Percentiles rank a stretch among this genome's conserved stretches.
Conservation (phyloP, 305 asterid species). For the Fraxinus xanthoxyloides region DNA sequence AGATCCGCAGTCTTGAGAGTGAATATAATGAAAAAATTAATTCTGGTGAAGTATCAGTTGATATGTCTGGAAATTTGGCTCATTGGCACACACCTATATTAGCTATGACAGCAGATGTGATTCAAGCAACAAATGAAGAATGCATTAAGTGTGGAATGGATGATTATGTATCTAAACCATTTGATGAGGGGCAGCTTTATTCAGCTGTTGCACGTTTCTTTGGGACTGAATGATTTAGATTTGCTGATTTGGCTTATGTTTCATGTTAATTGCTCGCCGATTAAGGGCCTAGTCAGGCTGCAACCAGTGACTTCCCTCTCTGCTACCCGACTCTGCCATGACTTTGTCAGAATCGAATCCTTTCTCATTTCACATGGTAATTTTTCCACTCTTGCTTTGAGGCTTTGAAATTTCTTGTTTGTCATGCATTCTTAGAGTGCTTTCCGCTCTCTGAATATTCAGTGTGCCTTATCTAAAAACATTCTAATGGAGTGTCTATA, state of each 20-base stretch:
- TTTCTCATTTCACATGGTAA: slow-evolving; percentile 22
- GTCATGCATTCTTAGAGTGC: background rate
- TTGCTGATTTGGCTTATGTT: background rate
- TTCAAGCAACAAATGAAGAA: slow-evolving; percentile 57
- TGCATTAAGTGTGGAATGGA: slow-evolving; percentile 77
- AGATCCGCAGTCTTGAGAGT: slow-evolving; percentile 55
- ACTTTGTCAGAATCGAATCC: slow-evolving; percentile 5
- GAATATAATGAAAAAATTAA: slow-evolving; percentile 34
- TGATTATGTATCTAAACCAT: slow-evolving; percentile 70
- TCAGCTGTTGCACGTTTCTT: slow-evolving; percentile 65
- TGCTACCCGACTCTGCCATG: background rate
- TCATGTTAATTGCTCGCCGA: background rate
- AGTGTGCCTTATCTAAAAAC: background rate
- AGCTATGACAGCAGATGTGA: slow-evolving; percentile 88
- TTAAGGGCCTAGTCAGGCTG: background rate
- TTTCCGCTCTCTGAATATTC: background rate
- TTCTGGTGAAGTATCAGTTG: slow-evolving; percentile 27
- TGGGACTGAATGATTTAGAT: slow-evolving; percentile 34
- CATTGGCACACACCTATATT: slow-evolving; percentile 72
- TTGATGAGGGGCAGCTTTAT: slow-evolving; percentile 68
- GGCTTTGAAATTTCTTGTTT: background rate
- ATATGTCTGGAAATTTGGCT: slow-evolving; percentile 13
- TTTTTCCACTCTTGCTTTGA: background rate
- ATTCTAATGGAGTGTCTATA: background rate
- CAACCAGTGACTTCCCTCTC: background rate